Conservation (phyloP, 1,284 basidiomycete species). For the Cronartium quercuum region DNA sequence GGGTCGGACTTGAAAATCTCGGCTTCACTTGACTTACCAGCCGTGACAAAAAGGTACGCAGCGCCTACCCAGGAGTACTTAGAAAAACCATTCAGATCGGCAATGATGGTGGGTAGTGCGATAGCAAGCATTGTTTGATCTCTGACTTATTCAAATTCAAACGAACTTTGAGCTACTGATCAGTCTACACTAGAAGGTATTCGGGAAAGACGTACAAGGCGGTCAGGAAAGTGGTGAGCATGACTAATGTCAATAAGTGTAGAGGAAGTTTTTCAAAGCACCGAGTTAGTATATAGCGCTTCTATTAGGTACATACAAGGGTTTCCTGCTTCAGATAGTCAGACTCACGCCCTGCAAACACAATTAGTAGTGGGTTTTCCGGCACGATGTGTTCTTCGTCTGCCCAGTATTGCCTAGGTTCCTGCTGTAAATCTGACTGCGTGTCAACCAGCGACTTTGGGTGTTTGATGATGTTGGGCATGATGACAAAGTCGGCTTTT, state of each 20-base stretch:
- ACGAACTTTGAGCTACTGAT: too few species aligned
- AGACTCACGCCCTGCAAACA: neutral
- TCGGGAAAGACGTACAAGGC: neutral
- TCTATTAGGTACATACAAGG: neutral
- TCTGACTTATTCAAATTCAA: neutral
- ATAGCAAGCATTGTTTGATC: constrained; percentile 46
- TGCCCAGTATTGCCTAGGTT: neutral
- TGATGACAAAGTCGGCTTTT: too few species aligned
- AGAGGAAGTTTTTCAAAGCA: neutral
- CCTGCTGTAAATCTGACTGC: too few species aligned
- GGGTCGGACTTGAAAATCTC: too few species aligned
- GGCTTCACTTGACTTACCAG: constrained; percentile 9
- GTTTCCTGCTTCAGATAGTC: neutral
- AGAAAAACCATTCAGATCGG: constrained; percentile 40
- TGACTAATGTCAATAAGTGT: neutral
- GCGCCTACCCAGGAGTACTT: constrained; percentile 45
- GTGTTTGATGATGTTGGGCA: too few species aligned
- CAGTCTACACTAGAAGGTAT: too few species aligned
- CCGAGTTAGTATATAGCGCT: neutral
- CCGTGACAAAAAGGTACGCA: constrained; percentile 45
- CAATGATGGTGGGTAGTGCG: constrained; percentile 44
- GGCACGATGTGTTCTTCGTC: neutral
- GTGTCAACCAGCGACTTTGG: too few species aligned
- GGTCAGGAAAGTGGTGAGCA: neutral
- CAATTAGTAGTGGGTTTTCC: neutral